These are phyloP conservation scores for Anthracocystis setariae DNA, from an alignment of 1,284 basidiomycete genomes.

Conservation along the genomic window DNA sequence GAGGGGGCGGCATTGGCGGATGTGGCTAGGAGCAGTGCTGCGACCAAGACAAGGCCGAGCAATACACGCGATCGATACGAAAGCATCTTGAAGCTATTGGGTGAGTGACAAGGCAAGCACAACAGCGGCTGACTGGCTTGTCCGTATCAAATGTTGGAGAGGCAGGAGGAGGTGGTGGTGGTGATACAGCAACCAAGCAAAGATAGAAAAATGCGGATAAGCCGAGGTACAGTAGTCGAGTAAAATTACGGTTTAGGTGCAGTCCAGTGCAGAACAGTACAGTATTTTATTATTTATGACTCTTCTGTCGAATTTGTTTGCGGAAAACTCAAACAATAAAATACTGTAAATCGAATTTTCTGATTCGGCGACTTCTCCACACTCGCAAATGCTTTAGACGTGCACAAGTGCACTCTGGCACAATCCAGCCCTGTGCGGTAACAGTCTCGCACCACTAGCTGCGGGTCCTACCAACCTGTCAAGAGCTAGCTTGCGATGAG, in stretches of 20 bases:
- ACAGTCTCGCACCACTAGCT: no score
- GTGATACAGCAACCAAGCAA: background rate
- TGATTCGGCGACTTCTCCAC: slow-evolving; percentile 14
- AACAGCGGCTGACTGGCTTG: slow-evolving; percentile 2
- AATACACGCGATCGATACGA: slow-evolving; percentile 17
- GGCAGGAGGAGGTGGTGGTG: slow-evolving; percentile 6
- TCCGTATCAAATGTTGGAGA: background rate
- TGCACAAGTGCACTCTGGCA: background rate
- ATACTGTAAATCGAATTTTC: no score
- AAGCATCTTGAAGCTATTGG: slow-evolving; percentile 13
- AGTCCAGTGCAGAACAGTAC: no score
- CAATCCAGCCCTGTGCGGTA: no score
- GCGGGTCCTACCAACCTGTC: no score
- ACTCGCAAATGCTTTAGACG: slow-evolving; percentile 2
- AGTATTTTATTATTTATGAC: no score
- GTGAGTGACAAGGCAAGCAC: slow-evolving; percentile 1
- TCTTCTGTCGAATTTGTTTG: background rate
- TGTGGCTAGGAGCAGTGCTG: slow-evolving; percentile 27
- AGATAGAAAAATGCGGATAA: background rate
- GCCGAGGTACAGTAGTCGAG: no score
- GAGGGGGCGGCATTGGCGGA: slow-evolving; percentile 1
- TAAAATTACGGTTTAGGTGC: no score
- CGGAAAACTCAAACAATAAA: background rate
- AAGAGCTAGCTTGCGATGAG: no score
- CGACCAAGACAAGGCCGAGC: slow-evolving; percentile 23